Conservation (phyloP, 148 eudicot species). For the Rhododendron molle region DNA sequence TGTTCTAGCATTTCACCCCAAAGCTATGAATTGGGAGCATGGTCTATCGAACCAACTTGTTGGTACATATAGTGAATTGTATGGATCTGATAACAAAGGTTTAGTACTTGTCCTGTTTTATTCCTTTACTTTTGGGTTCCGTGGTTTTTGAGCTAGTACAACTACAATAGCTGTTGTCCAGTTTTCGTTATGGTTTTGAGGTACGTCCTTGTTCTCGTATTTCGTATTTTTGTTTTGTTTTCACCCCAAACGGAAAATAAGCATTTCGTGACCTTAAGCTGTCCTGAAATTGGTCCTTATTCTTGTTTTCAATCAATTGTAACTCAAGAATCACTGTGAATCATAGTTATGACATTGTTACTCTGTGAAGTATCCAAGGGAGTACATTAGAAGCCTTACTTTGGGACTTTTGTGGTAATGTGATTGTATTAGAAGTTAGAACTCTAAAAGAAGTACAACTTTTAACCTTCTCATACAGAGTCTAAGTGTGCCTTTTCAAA, state of each 20-base stretch:
- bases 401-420: background rate
- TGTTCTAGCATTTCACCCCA: background rate
- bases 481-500: constrained; percentile 10
- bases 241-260: background rate
- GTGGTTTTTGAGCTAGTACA: background rate
- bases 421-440: constrained; percentile 3
- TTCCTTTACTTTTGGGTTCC: background rate
- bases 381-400: background rate
- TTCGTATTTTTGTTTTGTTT: background rate
- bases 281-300: background rate
- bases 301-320: background rate
- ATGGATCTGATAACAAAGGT: background rate
- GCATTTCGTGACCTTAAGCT: background rate
- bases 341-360: background rate
- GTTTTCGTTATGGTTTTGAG: background rate
- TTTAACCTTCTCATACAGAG: background rate
- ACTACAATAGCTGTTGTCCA: background rate
- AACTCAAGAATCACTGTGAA: background rate
- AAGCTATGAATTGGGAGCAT: background rate
- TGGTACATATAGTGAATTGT: background rate
- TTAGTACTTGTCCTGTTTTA: background rate
- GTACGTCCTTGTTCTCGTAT: background rate
- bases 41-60: background rate
- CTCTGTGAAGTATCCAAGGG: background rate
- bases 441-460: background rate